Conservation (phyloP, 2,329 filamentous ascomycete genomes). For the Paraphoma sp. region DNA sequence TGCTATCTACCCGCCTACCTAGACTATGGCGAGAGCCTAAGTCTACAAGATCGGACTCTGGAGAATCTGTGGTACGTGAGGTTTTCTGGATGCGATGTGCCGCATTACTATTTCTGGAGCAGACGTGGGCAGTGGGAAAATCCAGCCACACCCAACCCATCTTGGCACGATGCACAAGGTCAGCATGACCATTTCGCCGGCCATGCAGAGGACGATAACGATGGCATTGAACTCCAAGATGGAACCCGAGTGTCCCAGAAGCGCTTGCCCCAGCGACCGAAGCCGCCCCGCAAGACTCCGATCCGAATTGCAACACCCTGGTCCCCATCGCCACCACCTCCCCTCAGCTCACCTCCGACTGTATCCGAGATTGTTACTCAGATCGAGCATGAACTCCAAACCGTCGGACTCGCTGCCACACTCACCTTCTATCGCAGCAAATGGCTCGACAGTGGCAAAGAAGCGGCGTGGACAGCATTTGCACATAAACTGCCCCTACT, state of each 20-base stretch:
- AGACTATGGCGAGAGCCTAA: constrained; percentile 14
- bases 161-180: too few relatives aligned
- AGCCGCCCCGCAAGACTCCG: not conserved
- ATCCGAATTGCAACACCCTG: constrained; percentile 3
- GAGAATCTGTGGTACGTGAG: constrained; percentile 37
- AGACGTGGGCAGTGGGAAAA: constrained; percentile 25
- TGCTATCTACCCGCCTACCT: constrained; percentile 37
- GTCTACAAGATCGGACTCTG: constrained; percentile 4
- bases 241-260: not conserved
- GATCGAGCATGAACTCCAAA: constrained; percentile 25
- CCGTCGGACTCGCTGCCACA: constrained; percentile 14
- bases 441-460: constrained; percentile 17
- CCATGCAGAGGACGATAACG: not conserved
- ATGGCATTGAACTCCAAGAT: not conserved
- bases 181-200: constrained; percentile 7
- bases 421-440: constrained; percentile 10
- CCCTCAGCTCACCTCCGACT: not conserved
- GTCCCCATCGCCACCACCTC: not conserved
- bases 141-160: constrained; percentile 26
- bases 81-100: constrained; percentile 34
- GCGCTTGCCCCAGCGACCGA: not conserved
- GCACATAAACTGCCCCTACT: constrained; percentile 11
- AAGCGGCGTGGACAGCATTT: constrained; percentile 20
- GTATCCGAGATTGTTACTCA: constrained; percentile 5
- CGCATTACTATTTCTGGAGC: constrained; percentile 44